Evolutionary conservation across 495 filamentous ascomycete genomes (phyloP), one percentile per base, ranked within the genome.

Genomic region (Hypoxylon fragiforme): DNA sequence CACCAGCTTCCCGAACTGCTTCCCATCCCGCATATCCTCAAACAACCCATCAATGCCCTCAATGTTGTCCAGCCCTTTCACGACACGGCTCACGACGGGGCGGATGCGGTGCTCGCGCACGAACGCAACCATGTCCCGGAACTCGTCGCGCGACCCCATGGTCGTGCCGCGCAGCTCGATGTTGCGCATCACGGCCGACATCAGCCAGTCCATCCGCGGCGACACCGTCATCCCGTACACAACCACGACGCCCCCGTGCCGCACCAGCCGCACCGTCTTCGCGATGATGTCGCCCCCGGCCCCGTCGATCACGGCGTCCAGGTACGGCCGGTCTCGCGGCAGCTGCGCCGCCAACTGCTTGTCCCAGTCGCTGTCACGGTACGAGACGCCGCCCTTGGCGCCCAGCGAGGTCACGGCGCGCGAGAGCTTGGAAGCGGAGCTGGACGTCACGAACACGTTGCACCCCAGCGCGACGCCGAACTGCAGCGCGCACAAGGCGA

Each of bases 1-100:
- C 1, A 90, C 85, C 63, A 91, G 65, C 72, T 92, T 91, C 5
- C 87, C 88, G 73, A 90, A 90, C 69, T 92, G 89, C 55, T 67
- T 81, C n/a, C 84, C 86, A 11, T 78, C 73, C 62, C 84, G 85
- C 77, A 92, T 87, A 26, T 90, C 86, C 42, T 88, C 82, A 67
- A 90, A 92, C 30, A 91, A 60, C 3, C 67, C 73, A 56, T 92
- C 83, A 16, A 92, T 79, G 2, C 70, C 83, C 13, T 82, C 72
- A 30, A 91, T 42, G 60, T 89, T 81, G 34, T 84, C 81, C 54
- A 92, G 68, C 0, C 85, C 85, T 45, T 79, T 77, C 11, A 85
- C 77, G 1, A 84, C 79, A 42, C 78, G 72, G 37, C 73, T 79
- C 6, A 92, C 76, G 0, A 91, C 79, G 0, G 88, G 87, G 8